Percentiles rank a stretch among this genome's conserved stretches.
These are phyloP conservation scores for Kappamyces sp. DNA, from an alignment of 192 early-diverging fungal species.

Conservation along the genomic window DNA sequence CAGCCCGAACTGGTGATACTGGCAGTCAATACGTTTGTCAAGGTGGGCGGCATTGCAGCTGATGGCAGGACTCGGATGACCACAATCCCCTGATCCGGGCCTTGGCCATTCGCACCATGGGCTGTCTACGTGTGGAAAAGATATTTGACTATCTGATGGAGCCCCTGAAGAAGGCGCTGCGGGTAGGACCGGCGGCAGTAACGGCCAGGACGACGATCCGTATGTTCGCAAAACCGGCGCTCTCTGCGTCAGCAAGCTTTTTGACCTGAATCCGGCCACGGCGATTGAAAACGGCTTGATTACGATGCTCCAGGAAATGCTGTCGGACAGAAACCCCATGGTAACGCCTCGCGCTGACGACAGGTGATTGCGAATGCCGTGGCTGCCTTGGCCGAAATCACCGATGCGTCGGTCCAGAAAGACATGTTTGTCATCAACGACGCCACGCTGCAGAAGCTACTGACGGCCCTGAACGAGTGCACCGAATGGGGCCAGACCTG, in stretches of 20 bases:
- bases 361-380: conserved; percentile 91
- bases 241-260: conserved; percentile 92
- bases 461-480: conserved; percentile 95
- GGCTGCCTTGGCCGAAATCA: conserved; percentile 86
- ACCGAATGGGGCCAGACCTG: conserved; percentile 98
- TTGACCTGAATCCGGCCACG: conserved; percentile 77
- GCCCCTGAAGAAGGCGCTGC: conserved; percentile 82
- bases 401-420: conserved; percentile 56
- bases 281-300: conserved; percentile 95
- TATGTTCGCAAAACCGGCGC: conserved; percentile 98
- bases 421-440: conserved; percentile 76
- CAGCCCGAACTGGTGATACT: conserved; percentile 95
- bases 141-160: conserved; percentile 91
- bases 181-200: conserved; percentile 25
- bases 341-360: conserved; percentile 35
- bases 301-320: conserved; percentile 70
- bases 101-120: conserved; percentile 96
- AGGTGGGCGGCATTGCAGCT: conserved; percentile 45
- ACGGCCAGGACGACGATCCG: conserved; percentile 75
- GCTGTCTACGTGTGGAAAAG: conserved; percentile 90
- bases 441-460: conserved; percentile 66
- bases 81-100: conserved; percentile 91
- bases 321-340: conserved; percentile 95
- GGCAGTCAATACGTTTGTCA: conserved; percentile 96
- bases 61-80: conserved; percentile 85